Base-by-base conservation (phyloP, 108 stramenopile genomes). In the Conticribra guillardii region DNA sequence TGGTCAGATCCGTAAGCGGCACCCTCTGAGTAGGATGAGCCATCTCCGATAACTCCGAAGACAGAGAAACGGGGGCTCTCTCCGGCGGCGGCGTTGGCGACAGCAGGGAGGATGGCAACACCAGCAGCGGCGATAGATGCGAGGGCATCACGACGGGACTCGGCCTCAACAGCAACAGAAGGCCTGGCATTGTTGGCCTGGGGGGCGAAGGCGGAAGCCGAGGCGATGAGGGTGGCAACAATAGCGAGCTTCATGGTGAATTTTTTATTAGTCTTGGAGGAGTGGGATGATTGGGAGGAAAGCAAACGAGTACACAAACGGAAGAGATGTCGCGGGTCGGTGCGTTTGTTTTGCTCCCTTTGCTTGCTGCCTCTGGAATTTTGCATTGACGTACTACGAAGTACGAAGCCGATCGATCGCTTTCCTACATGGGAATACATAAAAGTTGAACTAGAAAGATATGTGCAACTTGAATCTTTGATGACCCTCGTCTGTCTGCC, bases 51-150 rank as follows among this genome's bases (percentile, higher is more conserved):
- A 17, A 94, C 44, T 45, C 93, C 93, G 84, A 94, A 94, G 54
- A 94, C 87, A 55, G 90, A 91, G 90, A 94, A 91, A 73, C 89
- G 89, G 60, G 93, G 93, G 31, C 89, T 91, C 70, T 94, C 93
- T 48, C 93, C 93, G 31, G 76, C 87, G 54, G 93, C 87, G 47
- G 93, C 93, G 67, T 87, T 87, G 80, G 93, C 93, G 60, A 72
- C 87, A 34, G 75, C 85, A 64, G 93, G 93, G 50, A 89, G 57
- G 60, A 92, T 82, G 46, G 85, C 88, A 52, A 84, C 88, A 64
- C 88, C 88, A 51, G 86, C 85, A 62, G 89, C 88, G 66, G 87
- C 92, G 46, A 87, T 85, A 45, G 88, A 76, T 19, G 75, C 46
- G 46, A 90, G 50, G 64, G 85, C 89, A 45, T 89, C 89, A 73